Conservation (phyloP, 2,329 filamentous ascomycete species). For the Claviceps sp. region DNA sequence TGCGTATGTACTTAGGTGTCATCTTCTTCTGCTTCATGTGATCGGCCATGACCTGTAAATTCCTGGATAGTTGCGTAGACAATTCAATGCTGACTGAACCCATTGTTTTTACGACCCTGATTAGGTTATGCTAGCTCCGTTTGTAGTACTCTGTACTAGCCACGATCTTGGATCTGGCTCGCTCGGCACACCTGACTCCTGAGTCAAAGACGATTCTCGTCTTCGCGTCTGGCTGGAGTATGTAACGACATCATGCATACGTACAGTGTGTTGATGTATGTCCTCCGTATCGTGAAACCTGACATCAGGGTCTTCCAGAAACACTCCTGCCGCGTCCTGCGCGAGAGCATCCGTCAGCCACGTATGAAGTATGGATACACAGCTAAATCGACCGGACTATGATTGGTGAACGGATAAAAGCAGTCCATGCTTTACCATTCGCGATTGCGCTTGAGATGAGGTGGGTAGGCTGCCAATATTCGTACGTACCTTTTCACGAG, state of each 20-base stretch:
- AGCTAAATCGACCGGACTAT: not conserved
- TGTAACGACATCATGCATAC: not conserved
- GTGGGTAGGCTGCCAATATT: too few relatives aligned
- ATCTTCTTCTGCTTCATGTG: too few relatives aligned
- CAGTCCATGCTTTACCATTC: too few relatives aligned
- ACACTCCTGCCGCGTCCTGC: not conserved
- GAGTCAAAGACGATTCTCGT: too few relatives aligned
- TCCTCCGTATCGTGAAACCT: not conserved
- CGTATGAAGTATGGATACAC: too few relatives aligned
- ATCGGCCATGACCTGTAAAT: not conserved
- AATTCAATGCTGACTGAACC: not conserved
- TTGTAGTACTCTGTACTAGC: not conserved
- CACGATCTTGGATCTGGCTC: not conserved
- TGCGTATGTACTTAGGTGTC: too few relatives aligned
- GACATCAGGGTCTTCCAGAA: not conserved
- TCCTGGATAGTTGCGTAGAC: not conserved
- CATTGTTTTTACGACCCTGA: too few relatives aligned
- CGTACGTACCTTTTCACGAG: too few relatives aligned
- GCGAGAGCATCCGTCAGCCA: too few relatives aligned
- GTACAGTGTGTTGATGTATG: not conserved
- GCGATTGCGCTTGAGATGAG: too few relatives aligned
- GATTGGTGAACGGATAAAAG: not conserved
- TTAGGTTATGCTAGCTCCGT: too few relatives aligned
- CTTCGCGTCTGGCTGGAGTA: too few relatives aligned
- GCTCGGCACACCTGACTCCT: not conserved